Evolutionary conservation across 2,329 filamentous ascomycete genomes (phyloP).

Genomic region (Epichloe elymi): DNA sequence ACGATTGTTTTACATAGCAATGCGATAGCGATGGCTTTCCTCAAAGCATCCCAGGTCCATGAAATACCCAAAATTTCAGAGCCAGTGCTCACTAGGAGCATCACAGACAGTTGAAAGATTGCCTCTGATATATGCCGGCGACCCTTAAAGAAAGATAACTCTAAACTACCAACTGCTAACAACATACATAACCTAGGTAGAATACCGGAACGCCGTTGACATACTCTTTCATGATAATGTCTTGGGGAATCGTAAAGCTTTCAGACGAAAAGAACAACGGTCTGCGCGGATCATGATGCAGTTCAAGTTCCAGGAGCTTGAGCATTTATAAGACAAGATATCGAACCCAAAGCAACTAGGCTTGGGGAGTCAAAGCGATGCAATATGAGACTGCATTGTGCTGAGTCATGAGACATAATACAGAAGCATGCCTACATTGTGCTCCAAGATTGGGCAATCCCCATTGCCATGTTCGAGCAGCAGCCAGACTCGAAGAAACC

Average conservation of each 20-base stretch:
- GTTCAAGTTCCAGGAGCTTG: background rate
- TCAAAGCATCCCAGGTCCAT: constrained; percentile 26
- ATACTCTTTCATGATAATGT: background rate
- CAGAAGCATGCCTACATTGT: background rate
- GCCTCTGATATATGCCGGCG: background rate
- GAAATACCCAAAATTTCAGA: background rate
- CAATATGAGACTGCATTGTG: background rate
- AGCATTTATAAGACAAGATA: background rate
- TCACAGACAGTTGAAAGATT: background rate
- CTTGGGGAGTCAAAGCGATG: background rate
- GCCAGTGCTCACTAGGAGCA: background rate
- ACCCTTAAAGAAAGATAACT: background rate
- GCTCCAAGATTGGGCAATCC: background rate
- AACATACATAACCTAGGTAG: background rate
- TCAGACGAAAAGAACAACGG: background rate
- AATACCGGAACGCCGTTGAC: constrained; percentile 3
- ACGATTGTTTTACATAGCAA: constrained; percentile 2
- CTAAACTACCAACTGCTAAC: background rate
- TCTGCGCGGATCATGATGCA: background rate
- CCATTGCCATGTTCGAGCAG: background rate
- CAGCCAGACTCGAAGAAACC: background rate
- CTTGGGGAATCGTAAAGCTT: background rate
- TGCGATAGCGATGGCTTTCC: constrained; percentile 15
- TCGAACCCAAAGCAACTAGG: background rate
- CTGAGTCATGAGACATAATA: background rate